Evolutionary conservation across 768 basidiomycete species (phyloP).

Genomic region (Pleurotus ostreatus): DNA sequence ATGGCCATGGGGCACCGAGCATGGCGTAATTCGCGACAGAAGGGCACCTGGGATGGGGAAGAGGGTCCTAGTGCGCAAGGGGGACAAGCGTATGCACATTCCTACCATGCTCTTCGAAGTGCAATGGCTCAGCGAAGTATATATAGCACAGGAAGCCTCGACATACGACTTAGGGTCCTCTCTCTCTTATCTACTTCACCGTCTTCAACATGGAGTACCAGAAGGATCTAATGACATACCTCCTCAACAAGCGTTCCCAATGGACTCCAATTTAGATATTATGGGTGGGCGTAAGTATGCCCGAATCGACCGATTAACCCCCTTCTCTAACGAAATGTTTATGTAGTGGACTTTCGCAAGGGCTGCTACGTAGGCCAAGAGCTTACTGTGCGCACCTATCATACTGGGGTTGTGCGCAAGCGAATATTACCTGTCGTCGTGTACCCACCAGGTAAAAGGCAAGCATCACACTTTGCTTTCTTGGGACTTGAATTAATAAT

Average conservation of each 20-base stretch:
- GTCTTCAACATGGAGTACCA: slow-evolving; percentile 80
- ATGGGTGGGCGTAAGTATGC: slow-evolving; percentile 83
- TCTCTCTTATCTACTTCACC: slow-evolving; percentile 71
- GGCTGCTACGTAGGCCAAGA: slow-evolving; percentile 99
- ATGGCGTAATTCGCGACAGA: slow-evolving; percentile 54
- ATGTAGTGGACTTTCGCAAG: slow-evolving; percentile 86
- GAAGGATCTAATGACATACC: slow-evolving; percentile 79
- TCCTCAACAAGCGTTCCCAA: slow-evolving; percentile 79
- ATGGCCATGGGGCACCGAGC: slow-evolving; percentile 60
- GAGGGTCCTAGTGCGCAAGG: slow-evolving; percentile 66
- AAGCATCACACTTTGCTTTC: slow-evolving; percentile 11
- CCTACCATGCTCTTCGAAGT: slow-evolving; percentile 5
- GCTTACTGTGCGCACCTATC: slow-evolving; percentile 92
- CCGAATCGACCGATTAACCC: neutral
- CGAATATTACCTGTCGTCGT: slow-evolving; percentile 81
- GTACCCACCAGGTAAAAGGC: slow-evolving; percentile 34
- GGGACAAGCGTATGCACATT: slow-evolving; percentile 59
- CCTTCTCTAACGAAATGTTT: neutral
- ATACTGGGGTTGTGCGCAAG: slow-evolving; percentile 88
- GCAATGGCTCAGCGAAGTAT: neutral
- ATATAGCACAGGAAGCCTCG: slow-evolving; percentile 46
- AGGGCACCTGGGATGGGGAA: slow-evolving; percentile 78
- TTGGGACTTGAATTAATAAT: neutral
- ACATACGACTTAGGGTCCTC: slow-evolving; percentile 50
- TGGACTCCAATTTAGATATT: slow-evolving; percentile 91